These are phyloP conservation scores for Talaromyces wortmannii DNA, from an alignment of 495 filamentous ascomycete species.

Conservation along the genomic window DNA sequence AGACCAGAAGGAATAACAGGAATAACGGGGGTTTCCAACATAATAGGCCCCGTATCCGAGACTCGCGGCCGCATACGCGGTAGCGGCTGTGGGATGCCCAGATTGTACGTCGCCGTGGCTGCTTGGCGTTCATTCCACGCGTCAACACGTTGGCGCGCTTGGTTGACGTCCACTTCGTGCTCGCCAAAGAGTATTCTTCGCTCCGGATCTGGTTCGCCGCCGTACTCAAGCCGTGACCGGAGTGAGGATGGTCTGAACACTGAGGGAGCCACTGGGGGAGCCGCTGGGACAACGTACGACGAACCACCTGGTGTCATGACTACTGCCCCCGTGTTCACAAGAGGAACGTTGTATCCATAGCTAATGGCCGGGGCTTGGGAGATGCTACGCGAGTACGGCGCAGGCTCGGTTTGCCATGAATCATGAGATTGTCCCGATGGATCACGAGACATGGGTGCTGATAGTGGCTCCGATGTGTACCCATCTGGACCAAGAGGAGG, in stretches of 20 bases:
- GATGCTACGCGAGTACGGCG: neutral
- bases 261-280: neutral
- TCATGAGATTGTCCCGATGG: constrained; percentile 27
- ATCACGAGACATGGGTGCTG: constrained; percentile 25
- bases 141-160: constrained; percentile 14
- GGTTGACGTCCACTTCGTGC: constrained; percentile 25
- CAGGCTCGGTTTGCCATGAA: constrained; percentile 34
- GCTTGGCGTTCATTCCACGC: neutral
- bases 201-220: neutral
- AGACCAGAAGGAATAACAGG: constrained; percentile 5
- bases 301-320: neutral
- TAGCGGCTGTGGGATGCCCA: constrained; percentile 11
- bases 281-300: too few species aligned
- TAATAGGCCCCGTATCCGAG: constrained; percentile 13
- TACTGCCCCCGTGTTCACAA: too few species aligned
- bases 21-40: neutral
- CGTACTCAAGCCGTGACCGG: neutral
- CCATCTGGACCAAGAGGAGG: constrained; percentile 11
- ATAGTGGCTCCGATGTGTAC: constrained; percentile 18
- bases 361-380: neutral
- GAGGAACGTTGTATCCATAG: constrained; percentile 23
- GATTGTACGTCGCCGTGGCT: neutral
- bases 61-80: constrained; percentile 11
- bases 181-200: constrained; percentile 15
- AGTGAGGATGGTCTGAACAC: constrained; percentile 24